Conservation (phyloP, 1,284 basidiomycete species). For the Papiliotrema flavescens region DNA sequence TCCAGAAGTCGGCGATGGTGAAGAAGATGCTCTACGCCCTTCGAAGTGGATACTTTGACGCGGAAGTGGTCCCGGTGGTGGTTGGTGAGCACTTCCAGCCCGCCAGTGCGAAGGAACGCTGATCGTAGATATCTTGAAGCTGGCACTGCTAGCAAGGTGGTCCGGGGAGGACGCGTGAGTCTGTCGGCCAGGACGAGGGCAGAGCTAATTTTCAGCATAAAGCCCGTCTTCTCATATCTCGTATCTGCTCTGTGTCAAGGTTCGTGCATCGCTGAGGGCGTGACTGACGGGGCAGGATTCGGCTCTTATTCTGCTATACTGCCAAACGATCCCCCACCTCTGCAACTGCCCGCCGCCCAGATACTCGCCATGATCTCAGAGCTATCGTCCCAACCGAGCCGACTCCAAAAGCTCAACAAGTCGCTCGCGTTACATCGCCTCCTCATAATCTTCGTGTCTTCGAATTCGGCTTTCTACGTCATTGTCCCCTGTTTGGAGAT, state of each 20-base stretch:
- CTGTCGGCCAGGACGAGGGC: neutral
- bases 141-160: constrained; percentile 38
- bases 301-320: constrained; percentile 10
- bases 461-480: constrained; percentile 42
- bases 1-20: constrained; percentile 67
- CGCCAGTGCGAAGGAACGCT: neutral
- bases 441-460: constrained; percentile 46
- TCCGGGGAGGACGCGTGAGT: constrained; percentile 43
- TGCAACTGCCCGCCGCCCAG: constrained; percentile 36
- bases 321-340: constrained; percentile 25
- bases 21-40: constrained; percentile 75
- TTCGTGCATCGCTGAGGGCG: constrained; percentile 39
- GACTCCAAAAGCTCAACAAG: constrained; percentile 44
- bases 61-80: constrained; percentile 57
- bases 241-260: constrained; percentile 76
- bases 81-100: constrained; percentile 50
- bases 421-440: constrained; percentile 46
- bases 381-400: constrained; percentile 22
- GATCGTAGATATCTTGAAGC: constrained; percentile 23
- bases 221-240: constrained; percentile 78
- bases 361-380: constrained; percentile 37
- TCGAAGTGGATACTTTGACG: constrained; percentile 68
- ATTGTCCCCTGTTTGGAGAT: constrained; percentile 41
- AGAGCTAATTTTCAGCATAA: constrained; percentile 60
- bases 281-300: constrained; percentile 4